These are phyloP conservation scores for Volvariella surrecta DNA, from an alignment of 1,284 basidiomycete genomes.

Conservation along the genomic window DNA sequence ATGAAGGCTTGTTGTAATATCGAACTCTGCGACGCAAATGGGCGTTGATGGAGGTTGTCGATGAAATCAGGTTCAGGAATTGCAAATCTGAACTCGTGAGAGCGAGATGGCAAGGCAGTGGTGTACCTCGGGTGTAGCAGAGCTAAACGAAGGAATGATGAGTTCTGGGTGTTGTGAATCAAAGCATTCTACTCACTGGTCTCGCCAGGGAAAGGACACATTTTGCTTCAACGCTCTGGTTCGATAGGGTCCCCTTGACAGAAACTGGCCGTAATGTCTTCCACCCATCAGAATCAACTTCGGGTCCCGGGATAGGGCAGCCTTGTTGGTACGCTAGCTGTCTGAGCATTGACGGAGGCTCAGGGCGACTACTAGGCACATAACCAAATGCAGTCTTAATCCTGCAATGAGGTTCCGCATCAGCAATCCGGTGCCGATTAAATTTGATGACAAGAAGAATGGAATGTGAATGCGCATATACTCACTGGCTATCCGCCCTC, in stretches of 20 bases:
- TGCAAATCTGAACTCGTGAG: slow-evolving; percentile 29
- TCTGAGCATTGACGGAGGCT: slow-evolving; percentile 33
- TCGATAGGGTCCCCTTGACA: slow-evolving; percentile 31
- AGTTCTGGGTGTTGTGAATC: slow-evolving; percentile 5
- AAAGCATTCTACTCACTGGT: slow-evolving; percentile 24
- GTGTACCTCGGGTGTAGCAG: slow-evolving; percentile 38
- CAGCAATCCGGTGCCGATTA: slow-evolving; percentile 1
- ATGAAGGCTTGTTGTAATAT: slow-evolving; percentile 27
- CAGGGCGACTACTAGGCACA: slow-evolving; percentile 35
- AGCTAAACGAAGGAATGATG: slow-evolving; percentile 21
- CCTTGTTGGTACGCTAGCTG: slow-evolving; percentile 39
- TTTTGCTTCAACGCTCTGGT: slow-evolving; percentile 29
- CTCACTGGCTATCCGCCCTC: slow-evolving; percentile 35
- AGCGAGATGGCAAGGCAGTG: slow-evolving; percentile 34
- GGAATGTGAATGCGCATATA: slow-evolving; percentile 4
- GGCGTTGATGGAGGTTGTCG: slow-evolving; percentile 30
- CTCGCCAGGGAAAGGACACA: slow-evolving; percentile 34
- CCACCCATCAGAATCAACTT: slow-evolving; percentile 40
- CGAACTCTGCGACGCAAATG: slow-evolving; percentile 33
- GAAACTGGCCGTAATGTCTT: slow-evolving; percentile 27
- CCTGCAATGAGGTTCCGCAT: slow-evolving; percentile 15
- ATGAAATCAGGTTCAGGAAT: slow-evolving; percentile 34
- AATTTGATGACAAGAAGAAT: slow-evolving; percentile 1
- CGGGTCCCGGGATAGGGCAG: slow-evolving; percentile 31
- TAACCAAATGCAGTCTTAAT: slow-evolving; percentile 42